Conservation (phyloP, 306 rosid species). For the Corylus heterophylla region DNA sequence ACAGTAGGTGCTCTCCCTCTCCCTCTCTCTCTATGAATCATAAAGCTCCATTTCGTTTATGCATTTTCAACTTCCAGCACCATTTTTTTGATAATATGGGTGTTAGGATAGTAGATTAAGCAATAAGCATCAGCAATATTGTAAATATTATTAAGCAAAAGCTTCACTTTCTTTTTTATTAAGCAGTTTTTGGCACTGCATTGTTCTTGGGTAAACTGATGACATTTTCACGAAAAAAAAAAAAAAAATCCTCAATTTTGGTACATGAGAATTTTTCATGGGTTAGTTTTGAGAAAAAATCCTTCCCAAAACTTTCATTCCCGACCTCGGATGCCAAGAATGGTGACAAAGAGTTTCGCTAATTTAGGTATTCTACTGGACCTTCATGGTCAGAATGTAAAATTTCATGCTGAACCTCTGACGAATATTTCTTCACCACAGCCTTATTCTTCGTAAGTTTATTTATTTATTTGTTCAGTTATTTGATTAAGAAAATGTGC, state of each 20-base stretch:
- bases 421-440: no score
- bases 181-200: neutral
- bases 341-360: no score
- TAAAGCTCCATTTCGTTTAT: neutral
- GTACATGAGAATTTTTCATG: no score
- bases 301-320: no score
- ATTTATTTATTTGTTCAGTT: no score
- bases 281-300: no score
- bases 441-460: no score
- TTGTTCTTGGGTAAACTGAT: neutral
- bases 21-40: neutral
- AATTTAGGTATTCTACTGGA: no score
- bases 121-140: neutral
- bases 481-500: neutral
- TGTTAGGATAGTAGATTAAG: neutral
- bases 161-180: neutral
- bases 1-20: conserved; percentile 45
- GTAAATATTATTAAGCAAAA: neutral
- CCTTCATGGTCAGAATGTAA: no score
- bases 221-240: neutral
- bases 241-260: neutral
- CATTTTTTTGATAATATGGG: no score
- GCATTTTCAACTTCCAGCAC: neutral
- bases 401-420: no score
- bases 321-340: no score